Conservation (phyloP, 2,329 filamentous ascomycete genomes). For the Exophiala sp. region DNA sequence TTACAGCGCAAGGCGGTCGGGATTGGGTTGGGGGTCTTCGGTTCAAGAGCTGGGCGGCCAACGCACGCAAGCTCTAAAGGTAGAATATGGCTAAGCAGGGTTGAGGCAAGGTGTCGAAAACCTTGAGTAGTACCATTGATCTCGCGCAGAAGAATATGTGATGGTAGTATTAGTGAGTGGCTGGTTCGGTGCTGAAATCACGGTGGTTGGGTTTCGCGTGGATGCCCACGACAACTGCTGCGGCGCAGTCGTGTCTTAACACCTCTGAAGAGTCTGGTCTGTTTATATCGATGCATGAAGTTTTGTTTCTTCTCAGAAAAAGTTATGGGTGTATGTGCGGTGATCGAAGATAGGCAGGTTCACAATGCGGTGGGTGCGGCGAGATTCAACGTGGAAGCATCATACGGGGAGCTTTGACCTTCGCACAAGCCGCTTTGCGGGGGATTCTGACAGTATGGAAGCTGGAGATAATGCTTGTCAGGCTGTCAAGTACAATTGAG, state of each 20-base stretch:
- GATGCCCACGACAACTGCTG: constrained; percentile 7
- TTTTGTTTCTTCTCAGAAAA: not conserved
- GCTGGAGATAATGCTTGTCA: constrained; percentile 5
- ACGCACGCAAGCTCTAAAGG: not conserved
- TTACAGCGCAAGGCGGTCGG: constrained; percentile 15
- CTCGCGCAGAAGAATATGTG: constrained; percentile 12
- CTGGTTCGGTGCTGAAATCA: constrained; percentile 24
- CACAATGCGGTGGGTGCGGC: constrained; percentile 13
- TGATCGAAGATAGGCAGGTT: constrained; percentile 7
- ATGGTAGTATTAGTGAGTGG: constrained; percentile 15
- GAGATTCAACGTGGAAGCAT: constrained; percentile 1
- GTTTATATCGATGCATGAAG: constrained; percentile 4
- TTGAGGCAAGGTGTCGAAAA: constrained; percentile 7
- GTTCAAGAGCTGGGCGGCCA: not conserved
- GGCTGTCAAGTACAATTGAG: not conserved
- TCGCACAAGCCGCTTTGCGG: constrained; percentile 7
- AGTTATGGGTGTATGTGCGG: constrained; percentile 1
- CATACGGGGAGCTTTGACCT: constrained; percentile 2
- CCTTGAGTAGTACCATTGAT: constrained; percentile 19
- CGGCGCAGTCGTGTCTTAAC: constrained; percentile 13
- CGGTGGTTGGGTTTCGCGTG: constrained; percentile 22
- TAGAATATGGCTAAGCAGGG: constrained; percentile 14
- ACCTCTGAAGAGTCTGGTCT: not conserved
- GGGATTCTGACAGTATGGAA: constrained; percentile 1
- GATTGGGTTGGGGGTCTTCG: constrained; percentile 4